Conservation (phyloP, 2,329 filamentous ascomycete species). For the Pestalotiopsis sp. region DNA sequence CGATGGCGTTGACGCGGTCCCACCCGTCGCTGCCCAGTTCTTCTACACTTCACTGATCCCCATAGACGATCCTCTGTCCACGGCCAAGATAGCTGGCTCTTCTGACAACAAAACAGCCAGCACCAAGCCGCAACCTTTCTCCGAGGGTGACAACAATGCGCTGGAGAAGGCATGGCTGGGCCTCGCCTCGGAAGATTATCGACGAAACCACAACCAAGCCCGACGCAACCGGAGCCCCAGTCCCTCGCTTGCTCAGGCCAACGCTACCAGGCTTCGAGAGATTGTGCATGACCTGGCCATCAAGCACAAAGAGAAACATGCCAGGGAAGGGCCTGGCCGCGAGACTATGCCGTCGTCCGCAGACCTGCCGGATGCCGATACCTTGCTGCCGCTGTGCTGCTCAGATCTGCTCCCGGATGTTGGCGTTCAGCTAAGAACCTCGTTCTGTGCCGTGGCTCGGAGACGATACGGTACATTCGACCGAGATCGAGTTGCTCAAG, state of each 20-base stretch:
- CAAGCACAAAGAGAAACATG: conserved; percentile 51
- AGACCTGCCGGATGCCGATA: conserved; percentile 27
- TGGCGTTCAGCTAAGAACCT: conserved; percentile 46
- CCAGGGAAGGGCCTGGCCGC: conserved; percentile 35
- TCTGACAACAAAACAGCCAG: conserved; percentile 55
- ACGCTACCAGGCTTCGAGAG: conserved; percentile 36
- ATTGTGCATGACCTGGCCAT: conserved; percentile 47
- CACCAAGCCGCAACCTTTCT: conserved; percentile 75
- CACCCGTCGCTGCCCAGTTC: conserved; percentile 71
- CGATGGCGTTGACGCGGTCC: conserved; percentile 48
- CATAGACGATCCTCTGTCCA: conserved; percentile 86
- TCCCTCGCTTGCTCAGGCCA: conserved; percentile 34
- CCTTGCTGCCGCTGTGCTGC: conserved; percentile 47
- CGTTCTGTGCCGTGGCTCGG: conserved; percentile 53
- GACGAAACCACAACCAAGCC: conserved; percentile 47
- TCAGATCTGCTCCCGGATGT: conserved; percentile 49
- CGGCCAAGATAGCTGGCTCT: conserved; percentile 53
- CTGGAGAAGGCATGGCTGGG: conserved; percentile 78
- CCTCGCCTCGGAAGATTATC: conserved; percentile 53
- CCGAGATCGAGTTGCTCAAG: conserved; percentile 47
- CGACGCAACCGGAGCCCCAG: conserved; percentile 34
- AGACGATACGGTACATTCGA: conserved; percentile 40
- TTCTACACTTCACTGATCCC: conserved; percentile 84
- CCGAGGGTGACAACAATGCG: conserved; percentile 75
- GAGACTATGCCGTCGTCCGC: conserved; percentile 31